Conservation (phyloP, 2,329 filamentous ascomycete species). For the Fusarium denticulatum region DNA sequence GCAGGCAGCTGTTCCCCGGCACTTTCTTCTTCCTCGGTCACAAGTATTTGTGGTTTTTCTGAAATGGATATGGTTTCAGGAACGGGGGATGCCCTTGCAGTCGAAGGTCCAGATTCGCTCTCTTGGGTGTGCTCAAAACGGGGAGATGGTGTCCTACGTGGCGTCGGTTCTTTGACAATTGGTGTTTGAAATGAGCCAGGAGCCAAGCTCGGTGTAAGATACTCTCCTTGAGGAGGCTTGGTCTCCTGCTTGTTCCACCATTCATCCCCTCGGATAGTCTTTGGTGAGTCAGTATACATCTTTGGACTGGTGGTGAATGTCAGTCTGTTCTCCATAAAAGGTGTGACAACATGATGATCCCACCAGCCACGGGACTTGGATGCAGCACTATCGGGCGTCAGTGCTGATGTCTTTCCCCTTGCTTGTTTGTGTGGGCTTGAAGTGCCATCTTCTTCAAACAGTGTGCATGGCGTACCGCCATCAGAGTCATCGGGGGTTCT, state of each 20-base stretch:
- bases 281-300: conserved; percentile 47
- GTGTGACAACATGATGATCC: conserved; percentile 79
- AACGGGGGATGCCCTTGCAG: conserved; percentile 27
- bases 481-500: conserved; percentile 59
- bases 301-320: conserved; percentile 55
- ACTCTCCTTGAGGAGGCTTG: conserved; percentile 26
- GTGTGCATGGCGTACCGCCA: conserved; percentile 67
- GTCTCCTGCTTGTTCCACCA: conserved; percentile 50
- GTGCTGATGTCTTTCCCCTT: conserved; percentile 50
- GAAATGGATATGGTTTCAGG: conserved; percentile 27
- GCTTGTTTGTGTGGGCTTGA: conserved; percentile 51
- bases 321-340: conserved; percentile 63
- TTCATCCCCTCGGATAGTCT: conserved; percentile 44
- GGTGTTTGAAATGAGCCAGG: conserved; percentile 44
- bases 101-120: conserved; percentile 31
- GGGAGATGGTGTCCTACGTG: conserved; percentile 48
- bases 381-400: conserved; percentile 60
- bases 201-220: conserved; percentile 27
- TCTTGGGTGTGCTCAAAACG: conserved; percentile 21
- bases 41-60: conserved; percentile 54
- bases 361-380: conserved; percentile 77
- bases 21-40: conserved; percentile 49
- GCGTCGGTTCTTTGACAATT: conserved; percentile 51
- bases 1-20: conserved; percentile 60
- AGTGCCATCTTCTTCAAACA: conserved; percentile 76